Evolutionary conservation across 2,329 filamentous ascomycete genomes (phyloP).

Genomic region (Xylariaceae sp.): DNA sequence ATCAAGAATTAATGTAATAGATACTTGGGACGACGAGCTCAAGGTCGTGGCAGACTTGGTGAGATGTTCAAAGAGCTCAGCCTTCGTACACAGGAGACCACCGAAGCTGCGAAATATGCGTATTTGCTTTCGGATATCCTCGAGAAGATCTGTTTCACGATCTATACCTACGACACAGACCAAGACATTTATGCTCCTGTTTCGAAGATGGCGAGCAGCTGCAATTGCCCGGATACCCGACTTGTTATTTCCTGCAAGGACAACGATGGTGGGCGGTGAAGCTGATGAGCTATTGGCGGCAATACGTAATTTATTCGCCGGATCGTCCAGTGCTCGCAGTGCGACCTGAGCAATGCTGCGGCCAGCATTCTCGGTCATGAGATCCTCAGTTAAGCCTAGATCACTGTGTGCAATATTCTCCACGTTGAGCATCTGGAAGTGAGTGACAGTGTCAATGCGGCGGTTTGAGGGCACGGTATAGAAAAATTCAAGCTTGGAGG

Average conservation of each 20-base stretch:
- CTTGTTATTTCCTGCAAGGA: constrained; percentile 94
- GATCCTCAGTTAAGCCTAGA: constrained; percentile 79
- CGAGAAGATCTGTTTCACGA: constrained; percentile 73
- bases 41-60: constrained; percentile 38
- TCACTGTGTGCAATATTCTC: constrained; percentile 89
- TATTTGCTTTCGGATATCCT: constrained; percentile 75
- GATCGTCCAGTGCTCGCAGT: constrained; percentile 62
- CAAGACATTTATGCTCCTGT: constrained; percentile 75
- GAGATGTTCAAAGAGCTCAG: constrained; percentile 57
- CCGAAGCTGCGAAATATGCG: constrained; percentile 81
- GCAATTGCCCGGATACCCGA: constrained; percentile 80
- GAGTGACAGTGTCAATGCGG: constrained; percentile 58
- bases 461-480: constrained; percentile 52
- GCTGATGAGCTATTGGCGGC: constrained; percentile 27
- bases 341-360: constrained; percentile 84
- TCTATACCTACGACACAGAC: constrained; percentile 83
- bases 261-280: constrained; percentile 47
- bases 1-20: constrained; percentile 54
- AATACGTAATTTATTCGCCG: constrained; percentile 52
- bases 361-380: constrained; percentile 89
- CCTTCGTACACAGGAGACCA: constrained; percentile 63
- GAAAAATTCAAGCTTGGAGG: constrained; percentile 36
- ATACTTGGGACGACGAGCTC: constrained; percentile 21
- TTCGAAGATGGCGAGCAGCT: constrained; percentile 80
- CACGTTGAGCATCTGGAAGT: constrained; percentile 85